Percentiles rank a stretch among this genome's conserved stretches.
Conservation (phyloP, 345 rosid genomes). For the Microthlaspi erraticum region DNA sequence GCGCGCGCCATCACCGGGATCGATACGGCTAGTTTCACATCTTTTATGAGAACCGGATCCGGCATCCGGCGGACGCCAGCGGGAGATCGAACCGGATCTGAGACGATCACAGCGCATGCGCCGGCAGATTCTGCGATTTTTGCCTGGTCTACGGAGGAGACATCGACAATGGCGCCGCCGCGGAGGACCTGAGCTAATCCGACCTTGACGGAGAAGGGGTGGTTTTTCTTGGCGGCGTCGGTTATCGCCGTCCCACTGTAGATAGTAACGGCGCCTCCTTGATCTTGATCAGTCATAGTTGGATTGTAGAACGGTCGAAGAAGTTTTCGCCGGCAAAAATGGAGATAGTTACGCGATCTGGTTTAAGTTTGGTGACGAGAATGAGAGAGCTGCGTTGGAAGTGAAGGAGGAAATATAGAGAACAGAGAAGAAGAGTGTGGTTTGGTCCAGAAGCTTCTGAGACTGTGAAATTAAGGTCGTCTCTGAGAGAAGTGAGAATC, state of each 20-base stretch:
- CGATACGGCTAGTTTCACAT: slow-evolving; percentile 57
- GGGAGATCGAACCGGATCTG: slow-evolving; percentile 45
- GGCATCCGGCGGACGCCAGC: slow-evolving; percentile 53
- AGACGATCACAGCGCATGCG: slow-evolving; percentile 58
- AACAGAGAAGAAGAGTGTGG: slow-evolving; percentile 35
- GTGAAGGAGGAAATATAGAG: slow-evolving; percentile 36
- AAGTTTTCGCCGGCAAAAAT: neutral
- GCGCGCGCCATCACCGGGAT: slow-evolving; percentile 65
- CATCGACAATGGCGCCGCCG: slow-evolving; percentile 66
- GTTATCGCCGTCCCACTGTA: slow-evolving; percentile 51
- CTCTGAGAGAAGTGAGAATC: neutral
- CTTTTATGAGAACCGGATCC: slow-evolving; percentile 57
- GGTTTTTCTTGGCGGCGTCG: slow-evolving; percentile 59
- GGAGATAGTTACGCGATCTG: neutral
- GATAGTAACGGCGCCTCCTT: slow-evolving; percentile 45
- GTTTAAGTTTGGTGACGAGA: neutral
- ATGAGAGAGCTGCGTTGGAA: neutral
- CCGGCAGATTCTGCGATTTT: slow-evolving; percentile 72
- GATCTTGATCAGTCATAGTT: slow-evolving; percentile 45
- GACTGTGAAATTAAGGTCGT: slow-evolving; percentile 20
- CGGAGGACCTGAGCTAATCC: slow-evolving; percentile 70
- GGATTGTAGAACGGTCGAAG: neutral
- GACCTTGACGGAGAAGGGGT: slow-evolving; percentile 58
- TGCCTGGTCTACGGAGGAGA: slow-evolving; percentile 55
- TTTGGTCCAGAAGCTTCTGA: slow-evolving; percentile 34